A percentile compares a stretch with the other conserved stretches of the same genome.
Evolutionary conservation across 2,329 filamentous ascomycete genomes (phyloP).

Genomic region (Phoma sp.): DNA sequence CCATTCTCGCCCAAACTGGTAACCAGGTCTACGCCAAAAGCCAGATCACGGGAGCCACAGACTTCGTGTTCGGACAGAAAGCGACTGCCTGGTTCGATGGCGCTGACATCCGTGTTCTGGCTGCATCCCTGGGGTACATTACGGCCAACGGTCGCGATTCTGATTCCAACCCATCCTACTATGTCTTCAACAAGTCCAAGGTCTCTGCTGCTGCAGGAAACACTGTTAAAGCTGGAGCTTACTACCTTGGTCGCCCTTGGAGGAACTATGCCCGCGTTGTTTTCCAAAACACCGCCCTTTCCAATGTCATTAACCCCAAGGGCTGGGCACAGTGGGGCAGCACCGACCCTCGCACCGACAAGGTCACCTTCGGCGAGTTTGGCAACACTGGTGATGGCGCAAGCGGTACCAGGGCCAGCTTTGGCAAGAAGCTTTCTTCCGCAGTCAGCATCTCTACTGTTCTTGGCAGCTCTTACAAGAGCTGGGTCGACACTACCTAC

Average conservation of each 20-base stretch:
- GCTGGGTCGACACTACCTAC: constrained; percentile 43
- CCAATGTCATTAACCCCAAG: constrained; percentile 62
- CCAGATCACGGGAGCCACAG: constrained; percentile 63
- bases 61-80: constrained; percentile 66
- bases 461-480: constrained; percentile 49
- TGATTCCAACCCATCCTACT: constrained; percentile 52
- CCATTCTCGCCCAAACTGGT: constrained; percentile 53
- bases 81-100: constrained; percentile 60
- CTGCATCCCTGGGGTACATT: constrained; percentile 50
- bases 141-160: constrained; percentile 46
- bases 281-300: constrained; percentile 60
- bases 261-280: constrained; percentile 58
- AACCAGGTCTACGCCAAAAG: constrained; percentile 63
- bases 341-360: constrained; percentile 56
- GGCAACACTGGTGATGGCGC: constrained; percentile 65
- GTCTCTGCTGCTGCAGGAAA: constrained; percentile 52
- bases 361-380: constrained; percentile 66
- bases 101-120: constrained; percentile 56
- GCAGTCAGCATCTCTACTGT: constrained; percentile 54
- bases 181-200: constrained; percentile 62
- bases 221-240: constrained; percentile 48
- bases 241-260: constrained; percentile 63
- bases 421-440: constrained; percentile 50
- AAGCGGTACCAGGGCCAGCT: constrained; percentile 59
- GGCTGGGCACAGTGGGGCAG: constrained; percentile 66